Evolutionary conservation across 2,329 filamentous ascomycete genomes (phyloP).

Genomic region (Botryosphaeria dothidea): DNA sequence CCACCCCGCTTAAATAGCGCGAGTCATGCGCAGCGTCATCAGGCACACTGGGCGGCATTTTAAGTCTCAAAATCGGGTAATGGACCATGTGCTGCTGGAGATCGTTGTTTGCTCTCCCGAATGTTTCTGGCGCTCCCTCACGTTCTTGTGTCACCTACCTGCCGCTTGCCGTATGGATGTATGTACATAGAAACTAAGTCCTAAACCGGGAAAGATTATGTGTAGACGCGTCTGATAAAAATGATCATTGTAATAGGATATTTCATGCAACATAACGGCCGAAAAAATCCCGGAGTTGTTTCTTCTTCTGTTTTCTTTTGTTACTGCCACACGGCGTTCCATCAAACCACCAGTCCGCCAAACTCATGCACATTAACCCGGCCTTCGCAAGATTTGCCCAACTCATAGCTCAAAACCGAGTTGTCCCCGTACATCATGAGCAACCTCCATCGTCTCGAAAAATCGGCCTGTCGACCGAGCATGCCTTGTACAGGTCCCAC

Average conservation of each 20-base stretch:
- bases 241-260: too few species aligned
- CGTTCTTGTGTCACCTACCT: too few species aligned
- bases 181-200: too few species aligned
- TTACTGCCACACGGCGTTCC: not conserved
- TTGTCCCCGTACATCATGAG: conserved; percentile 73
- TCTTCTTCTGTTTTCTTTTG: not conserved
- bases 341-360: conserved; percentile 5
- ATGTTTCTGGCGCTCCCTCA: too few species aligned
- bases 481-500: conserved; percentile 62
- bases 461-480: conserved; percentile 26
- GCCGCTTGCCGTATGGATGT: too few species aligned
- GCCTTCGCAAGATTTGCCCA: conserved; percentile 38
- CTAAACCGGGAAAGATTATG: too few species aligned
- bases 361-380: not conserved
- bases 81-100: too few species aligned
- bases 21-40: conserved; percentile 1
- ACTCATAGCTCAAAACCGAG: conserved; percentile 68
- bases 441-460: conserved; percentile 59
- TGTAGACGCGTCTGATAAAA: too few species aligned
- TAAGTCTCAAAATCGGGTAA: too few species aligned
- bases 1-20: not conserved
- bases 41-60: too few species aligned
- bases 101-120: too few species aligned
- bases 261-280: not conserved
- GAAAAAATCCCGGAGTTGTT: too few species aligned